A percentile compares a stretch with the other conserved stretches of the same genome.
phyloP scores from a whole-genome alignment of 1,139 yeast genomes.

The Pichia sp. region DNA sequence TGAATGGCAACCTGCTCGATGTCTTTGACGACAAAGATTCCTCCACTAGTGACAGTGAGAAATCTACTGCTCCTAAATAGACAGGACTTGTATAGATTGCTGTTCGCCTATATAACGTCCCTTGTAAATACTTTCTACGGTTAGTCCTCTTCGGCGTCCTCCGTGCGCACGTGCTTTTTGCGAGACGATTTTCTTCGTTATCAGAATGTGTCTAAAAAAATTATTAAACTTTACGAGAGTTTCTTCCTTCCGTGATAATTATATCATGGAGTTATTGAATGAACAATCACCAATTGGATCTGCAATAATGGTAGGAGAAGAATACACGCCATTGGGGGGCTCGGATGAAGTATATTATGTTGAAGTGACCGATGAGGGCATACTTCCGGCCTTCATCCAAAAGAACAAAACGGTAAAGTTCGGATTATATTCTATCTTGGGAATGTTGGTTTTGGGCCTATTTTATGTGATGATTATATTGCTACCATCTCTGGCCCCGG shows the following conservation, averaged over 20 bases:
- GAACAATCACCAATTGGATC: neutral
- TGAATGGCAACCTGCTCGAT: constrained; percentile 17
- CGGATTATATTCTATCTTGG: constrained; percentile 8
- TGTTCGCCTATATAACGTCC: neutral
- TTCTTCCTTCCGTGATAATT: too few relatives aligned
- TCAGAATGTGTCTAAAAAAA: neutral
- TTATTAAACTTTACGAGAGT: too few relatives aligned
- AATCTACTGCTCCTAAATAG: neutral
- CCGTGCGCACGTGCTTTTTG: neutral
- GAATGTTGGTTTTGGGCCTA: constrained; percentile 22
- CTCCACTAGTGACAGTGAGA: neutral
- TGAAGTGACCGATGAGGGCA: constrained; percentile 13
- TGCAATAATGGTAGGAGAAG: constrained; percentile 9
- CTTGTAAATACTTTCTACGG: neutral
- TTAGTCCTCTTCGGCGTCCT: neutral
- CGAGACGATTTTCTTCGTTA: neutral
- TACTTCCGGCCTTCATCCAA: constrained; percentile 14
- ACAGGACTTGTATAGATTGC: neutral
- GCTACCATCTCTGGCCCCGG: constrained; percentile 32
- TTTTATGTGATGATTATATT: constrained; percentile 28
- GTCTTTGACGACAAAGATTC: constrained; percentile 8
- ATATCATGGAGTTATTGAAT: too few relatives aligned
- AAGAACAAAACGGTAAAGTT: constrained; percentile 15
- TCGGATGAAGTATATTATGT: constrained; percentile 24
- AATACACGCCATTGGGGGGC: constrained; percentile 15